Evolutionary conservation across 1,284 basidiomycete species (phyloP), one percentile per base, ranked within the genome.

Genomic region (Cutaneotrichosporon sp.): DNA sequence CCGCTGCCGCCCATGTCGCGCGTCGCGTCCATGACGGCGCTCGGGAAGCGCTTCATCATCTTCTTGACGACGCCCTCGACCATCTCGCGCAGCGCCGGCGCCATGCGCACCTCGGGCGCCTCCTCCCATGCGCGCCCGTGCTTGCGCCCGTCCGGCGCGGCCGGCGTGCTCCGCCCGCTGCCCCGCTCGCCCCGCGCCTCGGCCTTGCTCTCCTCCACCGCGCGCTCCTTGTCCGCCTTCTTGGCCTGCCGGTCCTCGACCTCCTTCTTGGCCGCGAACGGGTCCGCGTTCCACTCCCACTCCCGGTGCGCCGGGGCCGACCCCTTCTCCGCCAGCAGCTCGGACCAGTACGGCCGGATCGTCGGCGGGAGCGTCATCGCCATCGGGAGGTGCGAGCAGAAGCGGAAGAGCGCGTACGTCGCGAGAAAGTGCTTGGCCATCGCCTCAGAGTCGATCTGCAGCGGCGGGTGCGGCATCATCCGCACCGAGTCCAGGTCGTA

Each of bases 341-440:
- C 83, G 52, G 86, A 84, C 92, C 92, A 95, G 75, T 94, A 95
- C 13, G 92, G 89, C 62, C 88, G 82, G 52, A 91, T 89, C 6
- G 87, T 87, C 6, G 89, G 86, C 16, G 92, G 92, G n/a, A 94
- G 82, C 49, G 89, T 84, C 56, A 85, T 85, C 65, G 91, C 86
- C 29, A 93, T 83, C 63, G 89, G 89, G 4, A 92, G 84, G 59
- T 86, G 84, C 72, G 91, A 92, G 77, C 86, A 89, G 74, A 92
- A 89, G n/a, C 92, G 86, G 79, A 92, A 91, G 59, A 95, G 78
- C 29, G 91, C 91, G 70, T 92, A 93, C 3, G 90, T 90, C 25
- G 92, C 91, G 24, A 89, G 91, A 86, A 88, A 93, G 72, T 95
- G 92, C 54, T 86, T 87, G 20, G 91, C 91, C 79, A 93, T 88